phyloP scores from a whole-genome alignment of 257 asterid genomes.

The Nicotiana paniculata region DNA sequence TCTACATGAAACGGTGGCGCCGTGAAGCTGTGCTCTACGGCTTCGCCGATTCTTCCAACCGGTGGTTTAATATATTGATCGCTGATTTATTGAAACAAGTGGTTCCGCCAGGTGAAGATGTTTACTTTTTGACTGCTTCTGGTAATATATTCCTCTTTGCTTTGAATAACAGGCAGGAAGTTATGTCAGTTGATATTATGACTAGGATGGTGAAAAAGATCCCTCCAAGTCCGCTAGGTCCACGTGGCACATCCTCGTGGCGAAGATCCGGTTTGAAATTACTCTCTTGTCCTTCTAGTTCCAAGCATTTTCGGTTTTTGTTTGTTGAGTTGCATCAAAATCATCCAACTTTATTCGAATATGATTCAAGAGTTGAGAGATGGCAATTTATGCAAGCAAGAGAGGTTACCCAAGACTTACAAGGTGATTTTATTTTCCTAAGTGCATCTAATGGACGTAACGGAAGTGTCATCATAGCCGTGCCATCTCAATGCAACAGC shows the following conservation, averaged over 20 bases:
- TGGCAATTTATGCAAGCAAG: slow-evolving; percentile 21
- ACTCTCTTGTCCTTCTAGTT: slow-evolving; percentile 13
- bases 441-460: slow-evolving; percentile 28
- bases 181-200: slow-evolving; percentile 34
- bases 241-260: slow-evolving; percentile 43
- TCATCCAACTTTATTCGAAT: slow-evolving; percentile 25
- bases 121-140: slow-evolving; percentile 34
- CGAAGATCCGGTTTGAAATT: slow-evolving; percentile 40
- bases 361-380: slow-evolving; percentile 20
- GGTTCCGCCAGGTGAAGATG: slow-evolving; percentile 40
- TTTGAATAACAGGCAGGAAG: slow-evolving; percentile 31
- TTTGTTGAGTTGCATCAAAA: slow-evolving; percentile 27
- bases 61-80: slow-evolving; percentile 31
- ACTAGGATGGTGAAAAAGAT: slow-evolving; percentile 22
- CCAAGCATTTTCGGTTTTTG: slow-evolving; percentile 22
- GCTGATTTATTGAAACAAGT: slow-evolving; percentile 24
- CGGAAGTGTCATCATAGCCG: slow-evolving; percentile 27
- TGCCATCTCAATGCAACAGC: neutral
- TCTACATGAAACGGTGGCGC: slow-evolving; percentile 34
- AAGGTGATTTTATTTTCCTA: slow-evolving; percentile 10
- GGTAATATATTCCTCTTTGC: slow-evolving; percentile 40
- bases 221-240: slow-evolving; percentile 41
- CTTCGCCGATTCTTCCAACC: slow-evolving; percentile 17
- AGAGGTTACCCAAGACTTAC: slow-evolving; percentile 7
- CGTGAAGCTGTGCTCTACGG: slow-evolving; percentile 39